phyloP scores from a whole-genome alignment of 2,329 filamentous ascomycete genomes.

The Neofusicoccum laricinum region DNA sequence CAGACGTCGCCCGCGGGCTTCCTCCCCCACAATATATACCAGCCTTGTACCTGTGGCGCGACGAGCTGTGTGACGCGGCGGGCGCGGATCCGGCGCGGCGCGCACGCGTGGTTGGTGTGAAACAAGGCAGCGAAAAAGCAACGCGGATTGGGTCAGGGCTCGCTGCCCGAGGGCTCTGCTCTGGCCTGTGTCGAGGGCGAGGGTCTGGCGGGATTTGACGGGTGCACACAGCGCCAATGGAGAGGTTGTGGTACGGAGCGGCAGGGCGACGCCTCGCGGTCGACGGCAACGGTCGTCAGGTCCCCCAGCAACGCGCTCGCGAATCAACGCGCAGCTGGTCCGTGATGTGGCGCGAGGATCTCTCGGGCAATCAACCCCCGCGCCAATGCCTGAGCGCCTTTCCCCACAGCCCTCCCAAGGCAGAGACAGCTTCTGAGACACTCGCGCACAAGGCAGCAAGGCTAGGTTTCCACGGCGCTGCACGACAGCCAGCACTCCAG shows the following conservation, averaged over 20 bases:
- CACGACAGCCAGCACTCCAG: not conserved
- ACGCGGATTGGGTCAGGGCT: not conserved
- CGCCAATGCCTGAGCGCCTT: conserved; percentile 4
- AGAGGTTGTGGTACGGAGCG: conserved; percentile 1
- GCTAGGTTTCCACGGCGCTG: not conserved
- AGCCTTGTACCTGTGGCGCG: not conserved
- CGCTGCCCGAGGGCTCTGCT: not conserved
- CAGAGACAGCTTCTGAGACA: conserved; percentile 3
- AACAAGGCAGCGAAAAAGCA: conserved; percentile 7
- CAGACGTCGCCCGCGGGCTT: not conserved
- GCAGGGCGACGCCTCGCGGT: conserved; percentile 1
- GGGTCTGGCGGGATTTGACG: not conserved
- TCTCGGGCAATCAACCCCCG: not conserved
- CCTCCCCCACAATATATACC: not conserved
- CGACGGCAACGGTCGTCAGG: conserved; percentile 9
- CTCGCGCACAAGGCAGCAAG: not conserved
- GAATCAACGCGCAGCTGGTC: conserved; percentile 7
- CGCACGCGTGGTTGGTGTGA: not conserved
- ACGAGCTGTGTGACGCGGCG: not conserved
- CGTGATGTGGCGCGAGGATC: conserved; percentile 4
- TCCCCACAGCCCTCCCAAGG: conserved; percentile 2
- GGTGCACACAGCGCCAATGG: not conserved
- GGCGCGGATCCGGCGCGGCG: not conserved
- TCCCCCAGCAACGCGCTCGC: conserved; percentile 13
- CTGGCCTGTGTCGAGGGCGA: not conserved